Conservation (phyloP, 192 early-diverging fungal genomes). For the Chytriomyces hyalinus region DNA sequence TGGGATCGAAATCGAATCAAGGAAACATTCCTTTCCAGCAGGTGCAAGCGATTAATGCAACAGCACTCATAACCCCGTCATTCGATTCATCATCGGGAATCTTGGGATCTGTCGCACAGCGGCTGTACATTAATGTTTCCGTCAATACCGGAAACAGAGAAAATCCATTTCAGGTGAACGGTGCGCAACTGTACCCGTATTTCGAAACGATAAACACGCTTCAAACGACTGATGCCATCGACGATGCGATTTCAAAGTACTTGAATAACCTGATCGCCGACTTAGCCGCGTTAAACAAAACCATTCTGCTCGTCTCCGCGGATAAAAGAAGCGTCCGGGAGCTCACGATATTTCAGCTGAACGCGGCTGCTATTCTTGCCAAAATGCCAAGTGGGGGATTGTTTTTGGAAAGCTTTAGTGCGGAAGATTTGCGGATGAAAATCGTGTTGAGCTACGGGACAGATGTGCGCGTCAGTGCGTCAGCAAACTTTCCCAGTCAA, state of each 20-base stretch:
- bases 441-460: slow-evolving; percentile 59
- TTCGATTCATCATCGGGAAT: neutral
- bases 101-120: neutral
- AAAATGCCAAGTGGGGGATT: slow-evolving; percentile 64
- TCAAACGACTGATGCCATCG: slow-evolving; percentile 42
- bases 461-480: slow-evolving; percentile 48
- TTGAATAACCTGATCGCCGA: slow-evolving; percentile 45
- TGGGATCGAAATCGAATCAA: neutral
- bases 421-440: slow-evolving; percentile 40
- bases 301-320: slow-evolving; percentile 34
- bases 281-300: slow-evolving; percentile 57
- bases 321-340: slow-evolving; percentile 39
- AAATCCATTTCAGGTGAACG: neutral
- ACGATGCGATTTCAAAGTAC: slow-evolving; percentile 49
- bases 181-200: neutral
- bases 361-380: slow-evolving; percentile 32
- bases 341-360: slow-evolving; percentile 29
- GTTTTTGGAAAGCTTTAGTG: slow-evolving; percentile 58
- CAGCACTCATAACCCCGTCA: neutral
- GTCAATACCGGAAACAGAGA: neutral
- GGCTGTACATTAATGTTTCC: neutral
- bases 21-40: too few relatives aligned
- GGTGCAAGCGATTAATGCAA: too few relatives aligned
- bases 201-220: neutral
- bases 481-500: slow-evolving; percentile 57